Base-by-base conservation (phyloP, 345 rosid species). In the Lepidium africanum region DNA sequence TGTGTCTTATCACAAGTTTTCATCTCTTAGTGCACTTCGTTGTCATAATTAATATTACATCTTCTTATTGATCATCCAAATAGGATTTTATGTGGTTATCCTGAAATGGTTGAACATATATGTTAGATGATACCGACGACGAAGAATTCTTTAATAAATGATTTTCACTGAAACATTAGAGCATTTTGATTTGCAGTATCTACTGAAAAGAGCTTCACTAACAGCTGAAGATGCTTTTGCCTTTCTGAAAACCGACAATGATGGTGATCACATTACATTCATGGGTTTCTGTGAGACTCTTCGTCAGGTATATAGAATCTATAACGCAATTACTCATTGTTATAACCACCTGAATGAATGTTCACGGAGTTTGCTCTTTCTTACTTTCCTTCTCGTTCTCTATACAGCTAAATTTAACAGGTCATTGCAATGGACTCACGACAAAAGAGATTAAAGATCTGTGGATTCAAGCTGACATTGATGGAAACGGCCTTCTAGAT, bases 401-500 rank as follows among this genome's bases (percentile, higher is more conserved):
- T 63, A 7, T 37, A 36, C 86, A 90, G 98, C 89, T 93, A 53
- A 82, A 87, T 46, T 75, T 90, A 75, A 84, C 87, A 5, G 97
- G 89, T 70, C 90, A 84, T 15, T 52, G 72, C 64, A 76, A 87
- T 50, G 98, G 97, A 42, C 94, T 90, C 23, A 82, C 80, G 30
- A 83, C 65, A 35, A 86, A 90, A 74, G 97, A 93, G 83, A 87
- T 74, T 10, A 77, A 65, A 65, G 94, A 90, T 63, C 76, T 93
- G 67, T 93, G 98, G 97, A 67, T 47, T 69, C 96, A 84, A 81
- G 96, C 90, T 65, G 97, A 90, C 77, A 76, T 76, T 17, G 96
- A 90, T 72, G 89, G 94, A 48, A 85, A 88, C 2, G 89, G 85
- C 30, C 67, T 83, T 52, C 63, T 93, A 67, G 89, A 88, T 80